phyloP scores from a whole-genome alignment of 225 moss, liverwort and hornwort species.

The Neckera pumila region DNA sequence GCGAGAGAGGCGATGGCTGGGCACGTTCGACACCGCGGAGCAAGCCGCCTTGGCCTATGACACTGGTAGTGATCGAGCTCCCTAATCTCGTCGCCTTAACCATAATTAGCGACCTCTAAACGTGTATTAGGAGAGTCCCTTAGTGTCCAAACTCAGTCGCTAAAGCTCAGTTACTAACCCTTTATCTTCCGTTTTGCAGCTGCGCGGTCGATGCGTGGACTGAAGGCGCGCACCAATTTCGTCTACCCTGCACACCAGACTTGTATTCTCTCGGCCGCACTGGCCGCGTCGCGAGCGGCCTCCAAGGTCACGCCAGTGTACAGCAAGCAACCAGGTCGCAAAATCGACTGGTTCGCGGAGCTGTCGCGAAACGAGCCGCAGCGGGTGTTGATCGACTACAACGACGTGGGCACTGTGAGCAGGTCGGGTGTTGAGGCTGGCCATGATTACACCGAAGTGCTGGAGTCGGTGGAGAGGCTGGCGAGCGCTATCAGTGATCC shows the following conservation, averaged over 20 bases:
- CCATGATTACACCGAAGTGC: constrained; percentile 13
- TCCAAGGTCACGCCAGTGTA: background rate
- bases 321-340: background rate
- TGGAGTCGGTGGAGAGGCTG: constrained; percentile 23
- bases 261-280: constrained; percentile 34
- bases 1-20: constrained; percentile 73
- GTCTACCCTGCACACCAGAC: constrained; percentile 51
- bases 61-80: constrained; percentile 15
- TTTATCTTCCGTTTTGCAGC: constrained; percentile 1
- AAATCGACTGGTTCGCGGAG: constrained; percentile 25
- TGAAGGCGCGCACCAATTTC: constrained; percentile 90
- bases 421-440: background rate
- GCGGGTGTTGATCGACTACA: constrained; percentile 10
- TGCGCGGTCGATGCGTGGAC: constrained; percentile 62
- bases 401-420: constrained; percentile 8
- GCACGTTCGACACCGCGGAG: constrained; percentile 67
- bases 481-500: constrained; percentile 38
- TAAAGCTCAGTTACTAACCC: background rate
- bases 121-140: background rate
- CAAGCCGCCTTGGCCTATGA: constrained; percentile 72
- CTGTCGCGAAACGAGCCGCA: constrained; percentile 2
- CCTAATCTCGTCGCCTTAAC: background rate
- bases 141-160: background rate
- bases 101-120: background rate
- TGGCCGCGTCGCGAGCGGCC: constrained; percentile 16